Evolutionary conservation across 2,329 filamentous ascomycete species (phyloP).

Genomic region (Monosporascus sp.): DNA sequence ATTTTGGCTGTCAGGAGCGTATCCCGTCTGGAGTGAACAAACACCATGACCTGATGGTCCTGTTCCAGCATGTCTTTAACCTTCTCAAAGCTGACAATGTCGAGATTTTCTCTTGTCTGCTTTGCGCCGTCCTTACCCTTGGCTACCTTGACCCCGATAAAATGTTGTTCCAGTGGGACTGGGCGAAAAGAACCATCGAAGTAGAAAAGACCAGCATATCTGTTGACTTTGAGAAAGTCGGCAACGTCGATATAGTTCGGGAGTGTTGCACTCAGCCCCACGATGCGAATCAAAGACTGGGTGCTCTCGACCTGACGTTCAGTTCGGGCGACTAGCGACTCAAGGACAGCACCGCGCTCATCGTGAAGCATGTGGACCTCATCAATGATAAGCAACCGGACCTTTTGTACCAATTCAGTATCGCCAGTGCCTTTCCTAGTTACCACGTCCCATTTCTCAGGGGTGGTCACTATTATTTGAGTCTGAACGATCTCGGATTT

Average conservation of each 20-base stretch:
- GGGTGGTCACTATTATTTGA: constrained; percentile 96
- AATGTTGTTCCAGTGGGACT: constrained; percentile 94
- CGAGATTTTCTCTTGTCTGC: constrained; percentile 81
- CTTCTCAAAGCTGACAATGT: constrained; percentile 85
- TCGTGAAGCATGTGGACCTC: constrained; percentile 99
- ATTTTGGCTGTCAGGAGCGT: constrained; percentile 84
- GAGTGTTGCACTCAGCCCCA: constrained; percentile 90
- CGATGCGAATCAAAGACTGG: constrained; percentile 91
- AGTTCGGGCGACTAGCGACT: constrained; percentile 91
- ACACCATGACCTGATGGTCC: constrained; percentile 99
- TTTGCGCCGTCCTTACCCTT: constrained; percentile 83
- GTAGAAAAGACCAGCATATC: constrained; percentile 88
- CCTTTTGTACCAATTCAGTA: constrained; percentile 95
- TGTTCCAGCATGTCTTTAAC: constrained; percentile 85
- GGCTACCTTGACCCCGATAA: constrained; percentile 91
- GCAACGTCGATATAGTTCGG: constrained; percentile 97
- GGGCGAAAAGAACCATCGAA: constrained; percentile 95
- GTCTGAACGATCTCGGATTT: constrained; percentile 94
- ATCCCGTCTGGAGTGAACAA: constrained; percentile 94
- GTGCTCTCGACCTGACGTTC: constrained; percentile 97
- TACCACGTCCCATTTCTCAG: constrained; percentile 99
- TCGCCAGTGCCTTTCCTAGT: constrained; percentile 96
- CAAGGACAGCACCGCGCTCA: constrained; percentile 90
- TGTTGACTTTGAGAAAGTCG: constrained; percentile 94
- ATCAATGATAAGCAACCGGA: constrained; percentile 92